phyloP scores from a whole-genome alignment of 2,329 filamentous ascomycete genomes.

The Paecilomyces sp. region DNA sequence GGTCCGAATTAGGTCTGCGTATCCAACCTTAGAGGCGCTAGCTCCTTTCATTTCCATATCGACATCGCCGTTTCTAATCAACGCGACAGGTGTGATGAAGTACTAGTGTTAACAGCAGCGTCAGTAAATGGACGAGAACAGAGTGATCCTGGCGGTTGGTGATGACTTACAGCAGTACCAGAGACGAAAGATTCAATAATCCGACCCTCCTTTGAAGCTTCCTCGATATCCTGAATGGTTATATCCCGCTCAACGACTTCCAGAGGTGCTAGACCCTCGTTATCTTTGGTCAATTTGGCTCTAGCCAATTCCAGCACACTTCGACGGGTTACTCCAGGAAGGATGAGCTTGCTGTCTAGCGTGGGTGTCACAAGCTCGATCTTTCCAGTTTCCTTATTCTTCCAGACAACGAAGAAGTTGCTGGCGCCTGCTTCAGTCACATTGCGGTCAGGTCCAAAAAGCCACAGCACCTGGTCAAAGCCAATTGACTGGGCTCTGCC shows the following conservation, averaged over 20 bases:
- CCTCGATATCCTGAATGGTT: conserved; percentile 65
- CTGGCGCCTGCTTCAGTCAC: conserved; percentile 83
- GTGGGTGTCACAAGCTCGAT: conserved; percentile 71
- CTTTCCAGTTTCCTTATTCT: conserved; percentile 34
- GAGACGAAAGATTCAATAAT: conserved; percentile 73
- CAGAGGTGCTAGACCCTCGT: conserved; percentile 31
- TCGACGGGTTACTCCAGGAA: conserved; percentile 73
- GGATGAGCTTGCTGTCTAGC: conserved; percentile 69
- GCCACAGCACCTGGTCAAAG: conserved; percentile 81
- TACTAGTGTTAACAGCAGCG: neutral
- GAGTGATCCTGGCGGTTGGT: neutral
- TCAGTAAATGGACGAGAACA: neutral
- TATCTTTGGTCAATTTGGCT: conserved; percentile 46
- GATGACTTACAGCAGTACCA: conserved; percentile 56
- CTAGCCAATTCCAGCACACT: conserved; percentile 65
- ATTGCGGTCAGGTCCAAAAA: conserved; percentile 64
- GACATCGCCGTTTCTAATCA: neutral
- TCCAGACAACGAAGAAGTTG: conserved; percentile 82
- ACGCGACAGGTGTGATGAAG: neutral
- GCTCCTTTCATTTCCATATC: neutral
- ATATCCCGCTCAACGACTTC: conserved; percentile 74
- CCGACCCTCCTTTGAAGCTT: conserved; percentile 62
- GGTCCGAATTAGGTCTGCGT: neutral
- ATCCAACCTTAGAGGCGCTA: neutral
- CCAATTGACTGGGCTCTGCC: conserved; percentile 64